Conservation (phyloP, 78 protist species). For the Diacronema lutheri region DNA sequence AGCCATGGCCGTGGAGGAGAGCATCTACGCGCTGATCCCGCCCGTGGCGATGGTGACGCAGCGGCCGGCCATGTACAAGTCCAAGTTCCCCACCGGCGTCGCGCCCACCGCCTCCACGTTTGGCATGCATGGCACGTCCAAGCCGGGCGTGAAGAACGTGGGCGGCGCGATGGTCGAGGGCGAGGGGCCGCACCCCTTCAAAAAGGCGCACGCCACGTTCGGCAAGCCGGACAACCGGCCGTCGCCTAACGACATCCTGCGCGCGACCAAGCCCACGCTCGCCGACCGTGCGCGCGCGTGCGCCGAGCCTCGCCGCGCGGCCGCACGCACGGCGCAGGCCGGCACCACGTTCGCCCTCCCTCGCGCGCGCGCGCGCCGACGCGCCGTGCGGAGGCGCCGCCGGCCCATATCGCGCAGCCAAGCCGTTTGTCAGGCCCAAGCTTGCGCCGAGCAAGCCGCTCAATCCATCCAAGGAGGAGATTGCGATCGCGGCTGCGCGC, state of each 20-base stretch:
- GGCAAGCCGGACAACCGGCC: neutral
- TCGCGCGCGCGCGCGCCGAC: neutral
- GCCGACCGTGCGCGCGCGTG: neutral
- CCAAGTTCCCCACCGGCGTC: neutral
- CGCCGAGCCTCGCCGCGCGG: too few species aligned
- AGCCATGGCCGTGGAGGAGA: slow-evolving; percentile 17
- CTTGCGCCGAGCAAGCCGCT: slow-evolving; percentile 8
- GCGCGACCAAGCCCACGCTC: neutral
- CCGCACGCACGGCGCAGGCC: too few species aligned
- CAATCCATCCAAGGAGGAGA: slow-evolving; percentile 26
- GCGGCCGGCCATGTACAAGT: neutral
- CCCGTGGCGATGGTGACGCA: neutral
- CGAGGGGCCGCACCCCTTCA: neutral
- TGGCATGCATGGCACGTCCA: neutral
- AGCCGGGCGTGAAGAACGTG: neutral
- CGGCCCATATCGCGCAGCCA: neutral
- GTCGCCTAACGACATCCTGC: neutral
- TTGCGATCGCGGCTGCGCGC: neutral
- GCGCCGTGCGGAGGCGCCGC: neutral
- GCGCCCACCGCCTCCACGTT: neutral
- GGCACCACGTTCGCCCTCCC: neutral
- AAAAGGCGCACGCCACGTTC: neutral
- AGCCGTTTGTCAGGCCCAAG: neutral
- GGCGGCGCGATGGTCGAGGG: neutral
- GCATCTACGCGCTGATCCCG: slow-evolving; percentile 50